phyloP scores from a whole-genome alignment of 1,284 basidiomycete genomes.

The Singerocomus rubriflavus region DNA sequence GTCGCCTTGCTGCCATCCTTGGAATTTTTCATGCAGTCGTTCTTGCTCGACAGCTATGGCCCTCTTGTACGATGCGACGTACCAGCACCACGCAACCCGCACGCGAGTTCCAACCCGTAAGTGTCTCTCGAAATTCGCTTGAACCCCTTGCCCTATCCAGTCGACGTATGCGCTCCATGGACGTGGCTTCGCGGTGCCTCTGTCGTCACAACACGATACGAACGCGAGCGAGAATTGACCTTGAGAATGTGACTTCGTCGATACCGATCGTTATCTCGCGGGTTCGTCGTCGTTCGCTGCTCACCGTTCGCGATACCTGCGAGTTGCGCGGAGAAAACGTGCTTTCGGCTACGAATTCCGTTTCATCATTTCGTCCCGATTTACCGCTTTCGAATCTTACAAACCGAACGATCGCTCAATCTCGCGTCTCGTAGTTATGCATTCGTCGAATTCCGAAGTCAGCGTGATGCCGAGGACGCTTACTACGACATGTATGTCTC shows the following conservation, averaged over 20 bases:
- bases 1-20: background rate
- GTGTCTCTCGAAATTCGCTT: conserved; percentile 37
- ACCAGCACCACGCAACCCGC: conserved; percentile 76
- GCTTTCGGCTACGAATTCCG: conserved; percentile 24
- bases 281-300: conserved; percentile 38
- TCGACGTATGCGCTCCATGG: conserved; percentile 31
- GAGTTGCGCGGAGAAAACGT: conserved; percentile 28
- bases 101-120: conserved; percentile 74
- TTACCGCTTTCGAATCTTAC: conserved; percentile 30
- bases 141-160: conserved; percentile 36
- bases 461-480: conserved; percentile 84
- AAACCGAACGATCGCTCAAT: conserved; percentile 62
- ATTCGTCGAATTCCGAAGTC: conserved; percentile 85
- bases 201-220: conserved; percentile 27
- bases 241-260: conserved; percentile 28
- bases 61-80: conserved; percentile 85
- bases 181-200: conserved; percentile 23
- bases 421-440: conserved; percentile 74
- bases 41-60: conserved; percentile 51
- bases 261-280: conserved; percentile 30
- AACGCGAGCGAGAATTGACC: conserved; percentile 30
- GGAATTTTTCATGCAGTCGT: conserved; percentile 1
- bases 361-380: conserved; percentile 31
- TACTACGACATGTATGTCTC: conserved; percentile 83
- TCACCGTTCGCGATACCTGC: conserved; percentile 31